These are phyloP conservation scores for Tricholoma furcatifolium DNA, from an alignment of 768 basidiomycete species.

Conservation along the genomic window DNA sequence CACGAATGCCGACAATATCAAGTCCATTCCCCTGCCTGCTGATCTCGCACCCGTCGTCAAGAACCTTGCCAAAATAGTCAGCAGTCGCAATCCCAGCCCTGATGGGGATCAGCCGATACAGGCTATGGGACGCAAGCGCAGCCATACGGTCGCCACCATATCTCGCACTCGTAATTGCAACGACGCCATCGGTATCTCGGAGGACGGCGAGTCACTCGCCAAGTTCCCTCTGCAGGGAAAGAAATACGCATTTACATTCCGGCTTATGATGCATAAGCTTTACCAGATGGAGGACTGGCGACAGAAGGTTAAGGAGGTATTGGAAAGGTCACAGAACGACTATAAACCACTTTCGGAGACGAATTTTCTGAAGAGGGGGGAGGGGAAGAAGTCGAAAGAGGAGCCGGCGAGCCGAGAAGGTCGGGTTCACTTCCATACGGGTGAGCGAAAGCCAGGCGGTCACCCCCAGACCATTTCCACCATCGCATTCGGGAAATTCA, in stretches of 20 bases:
- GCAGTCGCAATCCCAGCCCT: constrained; percentile 10
- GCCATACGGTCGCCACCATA: constrained; percentile 25
- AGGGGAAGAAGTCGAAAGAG: constrained; percentile 2
- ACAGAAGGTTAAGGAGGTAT: constrained; percentile 48
- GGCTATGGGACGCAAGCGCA: constrained; percentile 15
- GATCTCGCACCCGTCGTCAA: constrained; percentile 37
- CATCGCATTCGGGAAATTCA: constrained; percentile 16
- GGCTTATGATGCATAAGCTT: constrained; percentile 64
- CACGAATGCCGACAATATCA: constrained; percentile 20
- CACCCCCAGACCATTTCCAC: constrained; percentile 36
- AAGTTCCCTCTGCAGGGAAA: constrained; percentile 42
- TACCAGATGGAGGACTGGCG: constrained; percentile 63
- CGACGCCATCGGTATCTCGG: constrained; percentile 17
- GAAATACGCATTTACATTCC: constrained; percentile 61
- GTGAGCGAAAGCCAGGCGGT: constrained; percentile 16
- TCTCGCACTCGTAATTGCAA: constrained; percentile 1
- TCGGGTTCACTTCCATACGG: constrained; percentile 26
- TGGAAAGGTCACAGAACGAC: constrained; percentile 52
- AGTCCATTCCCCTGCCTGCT: constrained; percentile 26
- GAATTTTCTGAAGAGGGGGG: constrained; percentile 18
- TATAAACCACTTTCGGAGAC: constrained; percentile 54
- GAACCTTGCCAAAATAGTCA: constrained; percentile 27
- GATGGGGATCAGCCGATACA: constrained; percentile 1
- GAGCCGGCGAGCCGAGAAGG: constrained; percentile 10
- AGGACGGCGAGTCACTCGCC: constrained; percentile 28